Conservation (phyloP, 345 rosid genomes). For the Cochlearia excelsa region DNA sequence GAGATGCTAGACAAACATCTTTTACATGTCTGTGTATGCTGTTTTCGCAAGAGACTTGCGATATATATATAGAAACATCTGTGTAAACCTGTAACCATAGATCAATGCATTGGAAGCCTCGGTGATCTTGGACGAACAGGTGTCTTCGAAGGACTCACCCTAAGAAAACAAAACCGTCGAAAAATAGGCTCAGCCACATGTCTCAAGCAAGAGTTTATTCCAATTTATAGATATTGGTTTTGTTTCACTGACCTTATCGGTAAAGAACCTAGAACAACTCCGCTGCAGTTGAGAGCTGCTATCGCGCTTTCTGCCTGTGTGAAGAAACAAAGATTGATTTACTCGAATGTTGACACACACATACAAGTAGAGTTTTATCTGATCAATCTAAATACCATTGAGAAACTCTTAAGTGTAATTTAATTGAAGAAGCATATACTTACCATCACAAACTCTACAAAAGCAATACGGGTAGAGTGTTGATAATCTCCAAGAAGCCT, state of each 20-base stretch:
- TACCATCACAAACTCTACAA: conserved; percentile 80
- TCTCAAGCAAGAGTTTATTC: background rate
- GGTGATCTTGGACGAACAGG: conserved; percentile 93
- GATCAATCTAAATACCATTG: background rate
- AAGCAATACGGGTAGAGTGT: conserved; percentile 81
- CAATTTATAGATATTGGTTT: conserved; percentile 2
- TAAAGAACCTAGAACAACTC: conserved; percentile 83
- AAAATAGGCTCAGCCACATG: background rate
- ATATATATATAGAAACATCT: conserved; percentile 10
- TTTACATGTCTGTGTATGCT: conserved; percentile 38
- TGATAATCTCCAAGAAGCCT: conserved; percentile 82
- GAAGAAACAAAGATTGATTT: background rate
- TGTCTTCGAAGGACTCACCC: conserved; percentile 99
- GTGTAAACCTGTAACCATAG: conserved; percentile 34
- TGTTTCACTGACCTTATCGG: conserved; percentile 64
- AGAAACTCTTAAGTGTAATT: background rate
- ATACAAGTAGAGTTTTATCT: background rate
- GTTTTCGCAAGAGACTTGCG: conserved; percentile 17
- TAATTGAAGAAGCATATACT: background rate
- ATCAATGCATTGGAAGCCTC: conserved; percentile 64
- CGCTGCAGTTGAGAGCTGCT: conserved; percentile 93
- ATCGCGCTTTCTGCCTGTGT: conserved; percentile 98
- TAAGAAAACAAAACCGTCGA: conserved; percentile 30
- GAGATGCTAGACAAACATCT: conserved; percentile 43
- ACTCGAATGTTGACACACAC: background rate